Conservation (phyloP, 495 filamentous ascomycete genomes). For the Penicillium goetzii region DNA sequence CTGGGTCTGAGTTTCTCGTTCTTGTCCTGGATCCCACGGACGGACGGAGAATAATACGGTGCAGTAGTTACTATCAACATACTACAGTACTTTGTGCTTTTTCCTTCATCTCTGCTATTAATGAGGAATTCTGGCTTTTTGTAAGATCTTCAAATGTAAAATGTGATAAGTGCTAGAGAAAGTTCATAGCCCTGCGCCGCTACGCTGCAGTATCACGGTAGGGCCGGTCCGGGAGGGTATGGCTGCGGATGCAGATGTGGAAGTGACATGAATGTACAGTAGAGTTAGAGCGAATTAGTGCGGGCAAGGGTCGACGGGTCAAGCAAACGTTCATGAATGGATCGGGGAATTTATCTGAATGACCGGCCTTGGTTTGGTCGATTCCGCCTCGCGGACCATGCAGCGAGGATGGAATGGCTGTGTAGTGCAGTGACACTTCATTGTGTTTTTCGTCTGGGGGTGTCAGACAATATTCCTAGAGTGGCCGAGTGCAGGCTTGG, state of each 20-base stretch:
- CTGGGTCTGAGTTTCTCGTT: not conserved
- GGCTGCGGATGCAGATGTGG: not conserved
- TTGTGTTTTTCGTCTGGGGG: not conserved
- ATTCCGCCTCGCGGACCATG: not conserved
- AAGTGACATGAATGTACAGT: not conserved
- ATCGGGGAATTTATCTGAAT: not conserved
- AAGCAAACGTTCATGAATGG: not conserved
- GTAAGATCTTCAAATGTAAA: no score
- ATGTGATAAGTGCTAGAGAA: not conserved
- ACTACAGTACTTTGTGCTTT: not conserved
- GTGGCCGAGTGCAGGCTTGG: slow-evolving; percentile 6
- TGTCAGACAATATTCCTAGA: slow-evolving; percentile 3
- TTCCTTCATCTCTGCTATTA: not conserved
- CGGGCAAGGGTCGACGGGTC: not conserved
- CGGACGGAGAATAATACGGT: not conserved
- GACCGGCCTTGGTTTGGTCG: not conserved
- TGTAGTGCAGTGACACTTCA: slow-evolving; percentile 10
- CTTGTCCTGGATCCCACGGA: not conserved
- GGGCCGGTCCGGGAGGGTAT: not conserved
- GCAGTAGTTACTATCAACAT: not conserved
- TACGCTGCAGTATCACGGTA: not conserved
- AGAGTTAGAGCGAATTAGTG: not conserved
- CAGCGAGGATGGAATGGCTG: slow-evolving; percentile 11
- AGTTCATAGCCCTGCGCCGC: not conserved
- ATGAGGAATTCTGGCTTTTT: not conserved